These are phyloP conservation scores for Albugo laibachii DNA, from an alignment of 352 stramenopile genomes.

Conservation along the genomic window DNA sequence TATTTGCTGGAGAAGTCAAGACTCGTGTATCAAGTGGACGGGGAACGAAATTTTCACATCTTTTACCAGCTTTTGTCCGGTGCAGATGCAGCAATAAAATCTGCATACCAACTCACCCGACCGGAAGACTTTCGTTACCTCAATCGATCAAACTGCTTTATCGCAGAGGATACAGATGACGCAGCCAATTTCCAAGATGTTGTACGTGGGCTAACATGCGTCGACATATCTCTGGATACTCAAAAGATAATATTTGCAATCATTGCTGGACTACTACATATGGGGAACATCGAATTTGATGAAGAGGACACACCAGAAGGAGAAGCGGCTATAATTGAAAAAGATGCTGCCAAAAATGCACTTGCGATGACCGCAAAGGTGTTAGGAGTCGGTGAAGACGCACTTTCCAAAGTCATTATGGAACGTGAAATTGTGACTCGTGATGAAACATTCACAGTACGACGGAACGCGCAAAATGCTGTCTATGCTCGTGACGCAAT, in stretches of 20 bases:
- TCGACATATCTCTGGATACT: constrained; percentile 45
- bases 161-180: constrained; percentile 85
- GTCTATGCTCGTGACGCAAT: constrained; percentile 83
- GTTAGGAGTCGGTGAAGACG: constrained; percentile 37
- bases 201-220: constrained; percentile 45
- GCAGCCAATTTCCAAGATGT: constrained; percentile 54
- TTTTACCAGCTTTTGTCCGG: constrained; percentile 86
- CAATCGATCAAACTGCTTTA: constrained; percentile 86
- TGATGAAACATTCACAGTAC: constrained; percentile 66
- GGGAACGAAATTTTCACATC: constrained; percentile 90
- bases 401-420: constrained; percentile 64
- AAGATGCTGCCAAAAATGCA: constrained; percentile 35
- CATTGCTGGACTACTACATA: constrained; percentile 86
- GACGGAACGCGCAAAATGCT: constrained; percentile 59
- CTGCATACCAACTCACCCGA: constrained; percentile 47
- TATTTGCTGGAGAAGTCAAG: constrained; percentile 79
- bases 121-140: constrained; percentile 84
- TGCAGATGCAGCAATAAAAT: constrained; percentile 22
- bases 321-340: constrained; percentile 55
- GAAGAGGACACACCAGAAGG: constrained; percentile 71
- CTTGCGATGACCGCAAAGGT: constrained; percentile 30
- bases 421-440: constrained; percentile 73
- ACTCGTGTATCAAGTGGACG: constrained; percentile 74
- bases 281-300: constrained; percentile 92
- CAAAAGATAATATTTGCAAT: constrained; percentile 82